Conservation (phyloP, 352 stramenopile species). For the Globisporangium orthogonon region DNA sequence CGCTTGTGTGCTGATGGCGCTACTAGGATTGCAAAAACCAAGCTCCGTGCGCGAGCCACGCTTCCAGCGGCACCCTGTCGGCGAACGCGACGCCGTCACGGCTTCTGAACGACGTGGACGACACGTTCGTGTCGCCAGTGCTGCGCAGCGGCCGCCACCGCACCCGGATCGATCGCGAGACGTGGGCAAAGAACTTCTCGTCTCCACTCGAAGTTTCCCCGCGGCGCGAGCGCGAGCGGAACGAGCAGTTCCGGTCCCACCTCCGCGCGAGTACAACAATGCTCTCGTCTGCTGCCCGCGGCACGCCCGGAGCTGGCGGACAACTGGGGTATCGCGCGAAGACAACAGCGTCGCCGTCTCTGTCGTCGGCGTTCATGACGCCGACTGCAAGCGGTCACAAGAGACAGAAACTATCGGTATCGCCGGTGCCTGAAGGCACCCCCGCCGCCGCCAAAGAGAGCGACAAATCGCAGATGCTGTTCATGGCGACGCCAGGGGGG, state of each 20-base stretch:
- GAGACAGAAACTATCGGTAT: slow-evolving; percentile 17
- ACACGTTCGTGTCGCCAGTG: slow-evolving; percentile 57
- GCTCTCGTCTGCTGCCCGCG: background rate
- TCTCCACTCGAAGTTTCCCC: slow-evolving; percentile 58
- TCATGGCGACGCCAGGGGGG: background rate
- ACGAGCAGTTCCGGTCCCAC: slow-evolving; percentile 41
- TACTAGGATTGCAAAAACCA: slow-evolving; percentile 79
- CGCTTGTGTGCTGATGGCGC: background rate
- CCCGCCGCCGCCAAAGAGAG: slow-evolving; percentile 7
- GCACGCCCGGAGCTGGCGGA: background rate
- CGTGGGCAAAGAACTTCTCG: slow-evolving; percentile 62
- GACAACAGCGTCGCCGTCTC: background rate
- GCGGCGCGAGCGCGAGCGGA: slow-evolving; percentile 38
- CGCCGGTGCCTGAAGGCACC: slow-evolving; percentile 19
- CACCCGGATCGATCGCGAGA: slow-evolving; percentile 59
- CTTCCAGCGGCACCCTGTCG: slow-evolving; percentile 18
- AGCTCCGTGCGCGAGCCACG: slow-evolving; percentile 32
- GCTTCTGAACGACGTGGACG: slow-evolving; percentile 26
- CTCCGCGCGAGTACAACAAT: slow-evolving; percentile 22
- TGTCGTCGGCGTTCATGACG: slow-evolving; percentile 7
- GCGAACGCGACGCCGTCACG: slow-evolving; percentile 18
- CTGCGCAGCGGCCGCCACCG: slow-evolving; percentile 48
- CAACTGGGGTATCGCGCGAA: slow-evolving; percentile 18
- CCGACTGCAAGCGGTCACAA: slow-evolving; percentile 6
- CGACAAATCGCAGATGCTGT: background rate